Evolutionary conservation across 164 flowering plant species (phyloP).

Genomic region (Aristolochia californica): DNA sequence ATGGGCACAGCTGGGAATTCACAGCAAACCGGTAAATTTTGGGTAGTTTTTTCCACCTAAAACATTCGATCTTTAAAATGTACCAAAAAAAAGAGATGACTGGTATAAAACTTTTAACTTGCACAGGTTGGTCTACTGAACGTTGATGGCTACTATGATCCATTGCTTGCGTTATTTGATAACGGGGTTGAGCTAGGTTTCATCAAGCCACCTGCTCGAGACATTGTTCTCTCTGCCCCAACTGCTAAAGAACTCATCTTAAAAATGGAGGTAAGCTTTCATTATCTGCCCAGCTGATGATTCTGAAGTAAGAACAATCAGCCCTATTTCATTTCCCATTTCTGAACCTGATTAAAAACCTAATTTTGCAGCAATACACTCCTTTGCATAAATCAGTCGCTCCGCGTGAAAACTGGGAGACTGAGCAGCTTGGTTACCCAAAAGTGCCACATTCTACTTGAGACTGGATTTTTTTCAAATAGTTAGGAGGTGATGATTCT

Average conservation of each 20-base stretch:
- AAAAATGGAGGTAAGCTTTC: constrained; percentile 59
- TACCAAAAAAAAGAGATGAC: not conserved
- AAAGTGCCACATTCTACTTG: constrained; percentile 20
- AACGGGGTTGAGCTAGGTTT: constrained; percentile 85
- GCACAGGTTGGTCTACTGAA: constrained; percentile 77
- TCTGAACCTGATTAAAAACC: constrained; percentile 1
- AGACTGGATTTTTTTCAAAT: constrained; percentile 7
- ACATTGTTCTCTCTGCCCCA: constrained; percentile 74
- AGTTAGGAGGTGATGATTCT: constrained; percentile 4
- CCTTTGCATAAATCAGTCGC: constrained; percentile 62
- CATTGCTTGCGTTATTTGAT: constrained; percentile 72
- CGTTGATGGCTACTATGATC: constrained; percentile 79
- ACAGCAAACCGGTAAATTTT: constrained; percentile 65
- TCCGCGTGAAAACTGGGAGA: constrained; percentile 70
- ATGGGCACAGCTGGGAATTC: constrained; percentile 93
- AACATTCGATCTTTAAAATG: not conserved
- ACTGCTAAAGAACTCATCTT: constrained; percentile 63
- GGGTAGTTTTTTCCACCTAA: constrained; percentile 9
- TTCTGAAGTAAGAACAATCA: not conserved
- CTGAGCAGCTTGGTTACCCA: constrained; percentile 50
- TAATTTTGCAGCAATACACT: constrained; percentile 53
- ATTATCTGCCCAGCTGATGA: not conserved
- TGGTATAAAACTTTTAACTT: not conserved
- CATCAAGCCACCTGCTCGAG: constrained; percentile 71
- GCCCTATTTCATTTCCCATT: not conserved